These are phyloP conservation scores for Conticribra guillardii DNA, from an alignment of 108 stramenopile species.

Conservation along the genomic window DNA sequence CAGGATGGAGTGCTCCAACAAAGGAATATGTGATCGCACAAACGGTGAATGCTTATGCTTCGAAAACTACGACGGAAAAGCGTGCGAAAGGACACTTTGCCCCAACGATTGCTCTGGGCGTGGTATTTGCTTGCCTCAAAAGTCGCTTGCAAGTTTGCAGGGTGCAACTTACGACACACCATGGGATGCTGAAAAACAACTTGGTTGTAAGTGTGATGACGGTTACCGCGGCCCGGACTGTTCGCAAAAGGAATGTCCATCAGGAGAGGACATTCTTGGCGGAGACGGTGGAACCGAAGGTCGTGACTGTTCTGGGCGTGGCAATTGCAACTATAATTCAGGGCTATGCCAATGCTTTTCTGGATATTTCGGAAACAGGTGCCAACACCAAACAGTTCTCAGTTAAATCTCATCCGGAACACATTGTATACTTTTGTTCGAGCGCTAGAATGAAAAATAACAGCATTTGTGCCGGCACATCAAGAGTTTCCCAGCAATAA, in stretches of 20 bases:
- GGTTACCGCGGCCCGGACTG: conserved; percentile 91
- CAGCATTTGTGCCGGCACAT: too few species aligned
- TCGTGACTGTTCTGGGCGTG: conserved; percentile 87
- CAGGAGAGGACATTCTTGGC: conserved; percentile 67
- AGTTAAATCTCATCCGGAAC: conserved; percentile 3
- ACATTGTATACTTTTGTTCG: too few species aligned
- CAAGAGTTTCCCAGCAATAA: too few species aligned
- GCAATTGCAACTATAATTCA: conserved; percentile 68
- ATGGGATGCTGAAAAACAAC: conserved; percentile 85
- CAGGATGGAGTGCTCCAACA: conserved; percentile 80
- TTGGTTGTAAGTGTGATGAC: conserved; percentile 85
- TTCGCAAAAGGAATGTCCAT: conserved; percentile 81
- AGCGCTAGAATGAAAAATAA: too few species aligned
- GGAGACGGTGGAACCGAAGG: conserved; percentile 67
- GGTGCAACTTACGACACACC: conserved; percentile 56
- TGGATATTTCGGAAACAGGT: conserved; percentile 82
- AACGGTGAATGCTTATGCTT: conserved; percentile 80
- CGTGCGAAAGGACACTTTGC: conserved; percentile 75
- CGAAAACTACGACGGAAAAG: conserved; percentile 83
- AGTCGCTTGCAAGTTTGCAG: conserved; percentile 57
- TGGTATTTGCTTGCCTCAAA: conserved; percentile 73
- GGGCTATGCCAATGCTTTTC: conserved; percentile 81
- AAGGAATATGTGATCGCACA: conserved; percentile 77
- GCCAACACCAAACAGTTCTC: conserved; percentile 79
- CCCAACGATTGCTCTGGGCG: conserved; percentile 77